Evolutionary conservation across 495 filamentous ascomycete genomes (phyloP).

Genomic region (Penicilliopsis zonata): DNA sequence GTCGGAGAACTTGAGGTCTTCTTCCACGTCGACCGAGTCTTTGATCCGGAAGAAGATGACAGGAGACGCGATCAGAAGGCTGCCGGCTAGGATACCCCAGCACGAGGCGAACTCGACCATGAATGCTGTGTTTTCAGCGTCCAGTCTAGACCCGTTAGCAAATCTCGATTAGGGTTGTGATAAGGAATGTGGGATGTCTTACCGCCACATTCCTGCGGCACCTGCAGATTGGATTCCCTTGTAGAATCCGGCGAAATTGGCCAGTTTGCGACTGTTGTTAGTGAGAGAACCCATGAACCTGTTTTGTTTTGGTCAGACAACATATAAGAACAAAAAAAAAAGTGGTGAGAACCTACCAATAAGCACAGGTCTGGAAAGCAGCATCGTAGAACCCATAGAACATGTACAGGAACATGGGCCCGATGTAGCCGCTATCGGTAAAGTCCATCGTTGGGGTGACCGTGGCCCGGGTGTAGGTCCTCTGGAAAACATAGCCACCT

Average conservation of each 20-base stretch:
- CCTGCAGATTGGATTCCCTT: slow-evolving; percentile 96
- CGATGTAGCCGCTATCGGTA: slow-evolving; percentile 53
- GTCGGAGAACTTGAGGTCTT: slow-evolving; percentile 74
- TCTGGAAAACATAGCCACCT: slow-evolving; percentile 73
- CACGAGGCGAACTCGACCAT: slow-evolving; percentile 50
- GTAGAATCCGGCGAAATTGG: slow-evolving; percentile 92
- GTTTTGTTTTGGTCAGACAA: slow-evolving; percentile 5
- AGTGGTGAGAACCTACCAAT: slow-evolving; percentile 51
- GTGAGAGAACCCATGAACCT: slow-evolving; percentile 88
- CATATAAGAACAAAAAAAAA: not conserved
- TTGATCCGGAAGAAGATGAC: slow-evolving; percentile 71
- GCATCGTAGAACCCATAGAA: slow-evolving; percentile 91
- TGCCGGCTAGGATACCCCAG: slow-evolving; percentile 62
- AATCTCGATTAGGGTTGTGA: slow-evolving; percentile 1
- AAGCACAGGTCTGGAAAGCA: slow-evolving; percentile 73
- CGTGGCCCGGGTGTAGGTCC: slow-evolving; percentile 42
- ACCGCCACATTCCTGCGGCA: slow-evolving; percentile 74
- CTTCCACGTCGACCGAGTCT: slow-evolving; percentile 57
- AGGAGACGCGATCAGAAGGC: slow-evolving; percentile 63
- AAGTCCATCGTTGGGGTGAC: slow-evolving; percentile 47
- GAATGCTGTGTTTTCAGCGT: slow-evolving; percentile 50
- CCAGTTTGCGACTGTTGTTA: slow-evolving; percentile 83
- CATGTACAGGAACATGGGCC: slow-evolving; percentile 84
- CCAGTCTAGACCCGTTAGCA: slow-evolving; percentile 31
- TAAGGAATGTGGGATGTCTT: slow-evolving; percentile 12